Evolutionary conservation across 192 early-diverging fungal genomes (phyloP).

Genomic region (Physocladia obscura): DNA sequence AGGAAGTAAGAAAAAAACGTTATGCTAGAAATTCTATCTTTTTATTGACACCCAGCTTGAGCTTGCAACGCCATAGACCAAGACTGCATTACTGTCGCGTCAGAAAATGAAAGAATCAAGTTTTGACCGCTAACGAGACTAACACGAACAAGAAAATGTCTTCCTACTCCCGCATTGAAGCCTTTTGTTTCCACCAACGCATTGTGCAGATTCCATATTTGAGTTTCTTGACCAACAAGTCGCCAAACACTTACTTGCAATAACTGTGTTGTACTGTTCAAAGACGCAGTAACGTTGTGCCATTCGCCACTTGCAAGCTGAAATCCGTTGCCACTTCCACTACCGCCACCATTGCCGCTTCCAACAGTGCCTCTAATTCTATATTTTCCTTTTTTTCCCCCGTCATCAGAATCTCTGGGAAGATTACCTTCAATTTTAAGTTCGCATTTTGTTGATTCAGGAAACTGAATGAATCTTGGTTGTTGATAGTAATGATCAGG

Average conservation of each 20-base stretch:
- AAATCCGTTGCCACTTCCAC: too few species aligned
- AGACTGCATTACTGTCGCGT: background rate
- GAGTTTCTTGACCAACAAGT: background rate
- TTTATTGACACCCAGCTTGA: background rate
- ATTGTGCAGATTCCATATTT: background rate
- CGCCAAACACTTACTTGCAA: background rate
- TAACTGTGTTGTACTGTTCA: background rate
- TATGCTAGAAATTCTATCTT: background rate
- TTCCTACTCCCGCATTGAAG: background rate
- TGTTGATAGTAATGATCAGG: too few species aligned
- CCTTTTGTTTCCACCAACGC: background rate
- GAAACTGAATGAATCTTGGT: too few species aligned
- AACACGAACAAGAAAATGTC: background rate
- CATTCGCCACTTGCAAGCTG: background rate
- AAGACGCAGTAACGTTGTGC: background rate
- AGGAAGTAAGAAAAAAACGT: too few species aligned
- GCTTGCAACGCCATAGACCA: background rate
- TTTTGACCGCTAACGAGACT: background rate
- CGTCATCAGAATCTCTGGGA: too few species aligned
- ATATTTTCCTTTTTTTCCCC: background rate
- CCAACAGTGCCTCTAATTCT: background rate
- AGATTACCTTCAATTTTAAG: background rate
- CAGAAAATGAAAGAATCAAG: background rate
- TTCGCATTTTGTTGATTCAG: background rate
- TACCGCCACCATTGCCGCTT: background rate